Evolutionary conservation across 1,284 basidiomycete species (phyloP).

Genomic region (Agaricales sp.): DNA sequence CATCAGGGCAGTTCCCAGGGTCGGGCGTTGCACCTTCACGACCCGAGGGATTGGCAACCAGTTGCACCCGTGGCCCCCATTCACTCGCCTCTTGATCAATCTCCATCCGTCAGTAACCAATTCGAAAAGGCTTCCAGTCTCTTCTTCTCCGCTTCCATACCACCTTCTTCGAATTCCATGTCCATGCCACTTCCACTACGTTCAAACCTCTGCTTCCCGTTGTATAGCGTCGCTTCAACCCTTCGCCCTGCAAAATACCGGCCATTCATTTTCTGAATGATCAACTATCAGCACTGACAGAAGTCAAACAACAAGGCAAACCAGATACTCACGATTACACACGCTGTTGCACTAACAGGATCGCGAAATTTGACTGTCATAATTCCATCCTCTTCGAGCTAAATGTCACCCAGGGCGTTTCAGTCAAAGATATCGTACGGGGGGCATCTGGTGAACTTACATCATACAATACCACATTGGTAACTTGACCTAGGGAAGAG

Average conservation of each 20-base stretch:
- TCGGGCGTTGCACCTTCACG: too few species aligned
- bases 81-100: too few species aligned
- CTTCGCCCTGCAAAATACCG: slow-evolving; percentile 84
- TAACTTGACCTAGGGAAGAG: slow-evolving; percentile 85
- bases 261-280: slow-evolving; percentile 83
- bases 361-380: slow-evolving; percentile 97
- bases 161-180: slow-evolving; percentile 22
- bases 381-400: slow-evolving; percentile 90
- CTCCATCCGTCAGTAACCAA: slow-evolving; percentile 76
- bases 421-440: not conserved
- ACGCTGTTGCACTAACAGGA: slow-evolving; percentile 79
- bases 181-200: slow-evolving; percentile 60
- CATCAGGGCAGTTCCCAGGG: not conserved
- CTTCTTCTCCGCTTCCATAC: slow-evolving; percentile 69
- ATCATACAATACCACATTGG: slow-evolving; percentile 94
- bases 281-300: slow-evolving; percentile 1
- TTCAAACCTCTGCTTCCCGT: slow-evolving; percentile 74
- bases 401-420: slow-evolving; percentile 10
- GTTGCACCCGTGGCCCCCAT: too few species aligned
- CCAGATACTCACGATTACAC: slow-evolving; percentile 58
- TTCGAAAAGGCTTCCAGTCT: slow-evolving; percentile 81
- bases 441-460: slow-evolving; percentile 37
- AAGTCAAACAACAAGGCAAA: not conserved
- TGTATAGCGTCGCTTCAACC: slow-evolving; percentile 74
- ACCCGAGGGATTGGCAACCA: too few species aligned